phyloP scores from a whole-genome alignment of 306 rosid species.

The Quercus variabilis region DNA sequence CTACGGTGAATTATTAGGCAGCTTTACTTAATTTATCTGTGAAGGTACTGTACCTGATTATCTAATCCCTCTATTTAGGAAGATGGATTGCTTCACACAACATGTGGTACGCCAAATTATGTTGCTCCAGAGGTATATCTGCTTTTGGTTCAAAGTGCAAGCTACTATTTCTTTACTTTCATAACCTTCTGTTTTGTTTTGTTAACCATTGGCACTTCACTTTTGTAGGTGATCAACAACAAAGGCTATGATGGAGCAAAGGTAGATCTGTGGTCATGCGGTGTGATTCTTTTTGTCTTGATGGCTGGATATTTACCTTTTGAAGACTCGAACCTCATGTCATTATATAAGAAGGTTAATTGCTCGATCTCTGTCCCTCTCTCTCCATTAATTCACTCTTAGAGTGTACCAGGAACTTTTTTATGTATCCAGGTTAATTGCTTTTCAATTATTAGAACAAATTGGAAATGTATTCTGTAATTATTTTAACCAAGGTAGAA shows the following conservation, averaged over 20 bases:
- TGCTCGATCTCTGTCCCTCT: background rate
- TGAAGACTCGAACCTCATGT: slow-evolving; percentile 76
- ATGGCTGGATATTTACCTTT: slow-evolving; percentile 97
- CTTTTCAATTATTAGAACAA: background rate
- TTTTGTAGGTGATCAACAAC: slow-evolving; percentile 75
- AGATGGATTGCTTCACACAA: slow-evolving; percentile 93
- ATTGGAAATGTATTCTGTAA: background rate
- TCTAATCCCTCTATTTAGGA: slow-evolving; percentile 40
- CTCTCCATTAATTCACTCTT: background rate
- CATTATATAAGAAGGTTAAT: slow-evolving; percentile 78
- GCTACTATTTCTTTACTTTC: slow-evolving; percentile 7
- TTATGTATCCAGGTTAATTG: background rate
- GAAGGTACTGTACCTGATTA: slow-evolving; percentile 1
- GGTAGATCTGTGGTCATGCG: slow-evolving; percentile 98
- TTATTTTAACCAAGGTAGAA: background rate
- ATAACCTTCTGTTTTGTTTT: background rate
- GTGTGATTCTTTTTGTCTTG: slow-evolving; percentile 84
- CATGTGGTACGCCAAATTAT: slow-evolving; percentile 98
- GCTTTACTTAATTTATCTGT: background rate
- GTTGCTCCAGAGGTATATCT: slow-evolving; percentile 94
- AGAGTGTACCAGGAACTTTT: background rate
- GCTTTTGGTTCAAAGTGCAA: slow-evolving; percentile 4
- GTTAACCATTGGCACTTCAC: slow-evolving; percentile 21
- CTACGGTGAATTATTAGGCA: background rate
- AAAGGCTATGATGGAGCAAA: slow-evolving; percentile 92